Conservation (phyloP, 2,329 filamentous ascomycete genomes). For the Phaeosphaeria sp. region DNA sequence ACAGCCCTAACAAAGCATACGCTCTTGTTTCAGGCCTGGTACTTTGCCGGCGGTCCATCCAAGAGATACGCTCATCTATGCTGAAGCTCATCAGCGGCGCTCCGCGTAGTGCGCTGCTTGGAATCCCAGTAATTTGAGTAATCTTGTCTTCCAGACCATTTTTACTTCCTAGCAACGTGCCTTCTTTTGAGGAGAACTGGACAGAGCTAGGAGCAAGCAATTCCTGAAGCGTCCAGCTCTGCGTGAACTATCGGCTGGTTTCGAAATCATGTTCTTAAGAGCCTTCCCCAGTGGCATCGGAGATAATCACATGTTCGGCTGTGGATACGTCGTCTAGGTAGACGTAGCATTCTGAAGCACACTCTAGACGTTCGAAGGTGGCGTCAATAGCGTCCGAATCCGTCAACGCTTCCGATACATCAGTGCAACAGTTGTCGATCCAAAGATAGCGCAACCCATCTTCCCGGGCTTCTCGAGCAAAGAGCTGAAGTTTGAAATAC, state of each 20-base stretch:
- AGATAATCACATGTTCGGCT: too few species aligned
- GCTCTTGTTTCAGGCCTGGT: constrained; percentile 14
- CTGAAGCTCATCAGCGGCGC: constrained; percentile 24
- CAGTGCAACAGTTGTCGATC: background rate
- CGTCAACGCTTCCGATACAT: background rate
- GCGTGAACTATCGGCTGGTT: constrained; percentile 20
- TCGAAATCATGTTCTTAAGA: constrained; percentile 7
- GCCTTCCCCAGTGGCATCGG: background rate
- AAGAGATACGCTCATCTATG: constrained; percentile 23
- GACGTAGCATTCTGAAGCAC: background rate
- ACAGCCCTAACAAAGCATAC: constrained; percentile 32
- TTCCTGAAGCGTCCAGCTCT: constrained; percentile 19
- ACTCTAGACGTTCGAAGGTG: background rate
- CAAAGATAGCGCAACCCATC: background rate
- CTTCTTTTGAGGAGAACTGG: constrained; percentile 22
- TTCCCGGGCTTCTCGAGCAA: background rate
- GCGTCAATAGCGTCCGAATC: background rate
- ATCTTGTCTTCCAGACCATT: constrained; percentile 16
- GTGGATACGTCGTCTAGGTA: background rate
- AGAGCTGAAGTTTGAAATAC: background rate
- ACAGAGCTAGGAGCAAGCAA: constrained; percentile 17
- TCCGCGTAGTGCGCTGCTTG: constrained; percentile 16
- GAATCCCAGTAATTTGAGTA: constrained; percentile 21
- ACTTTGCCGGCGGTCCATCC: constrained; percentile 24
- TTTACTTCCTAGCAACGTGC: constrained; percentile 17